These are phyloP conservation scores for Pyrrhoderma lamaoense DNA, from an alignment of 1,284 basidiomycete genomes.

Conservation along the genomic window DNA sequence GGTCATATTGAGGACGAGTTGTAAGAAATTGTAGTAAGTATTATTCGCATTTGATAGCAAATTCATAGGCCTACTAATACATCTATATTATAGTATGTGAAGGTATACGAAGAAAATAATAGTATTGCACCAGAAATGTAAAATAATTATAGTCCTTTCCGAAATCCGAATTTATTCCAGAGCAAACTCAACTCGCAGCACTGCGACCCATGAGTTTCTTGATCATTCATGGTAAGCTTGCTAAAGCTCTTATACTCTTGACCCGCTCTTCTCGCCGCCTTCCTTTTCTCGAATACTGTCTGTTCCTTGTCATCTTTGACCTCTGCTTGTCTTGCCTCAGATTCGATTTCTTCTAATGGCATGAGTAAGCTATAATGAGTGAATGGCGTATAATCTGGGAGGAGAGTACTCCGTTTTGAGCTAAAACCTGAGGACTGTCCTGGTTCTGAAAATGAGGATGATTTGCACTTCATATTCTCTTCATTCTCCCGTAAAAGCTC, in stretches of 20 bases:
- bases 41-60: too few relatives aligned
- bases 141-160: too few relatives aligned
- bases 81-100: too few relatives aligned
- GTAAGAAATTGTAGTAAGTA: too few relatives aligned
- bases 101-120: too few relatives aligned
- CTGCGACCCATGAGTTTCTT: not conserved
- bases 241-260: conserved; percentile 6
- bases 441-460: conserved; percentile 2
- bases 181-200: not conserved
- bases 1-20: too few relatives aligned
- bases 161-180: not conserved
- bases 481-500: conserved; percentile 7
- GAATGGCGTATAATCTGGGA: conserved; percentile 7
- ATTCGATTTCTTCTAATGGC: conserved; percentile 6
- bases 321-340: not conserved
- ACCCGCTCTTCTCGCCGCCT: conserved; percentile 9
- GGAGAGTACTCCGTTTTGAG: not conserved
- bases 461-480: conserved; percentile 8
- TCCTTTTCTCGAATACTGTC: conserved; percentile 9
- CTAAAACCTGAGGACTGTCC: not conserved
- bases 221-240: not conserved
- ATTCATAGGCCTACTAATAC: too few relatives aligned
- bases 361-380: conserved; percentile 1
- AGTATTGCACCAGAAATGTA: too few relatives aligned
- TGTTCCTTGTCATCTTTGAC: not conserved